Percentiles rank a stretch among this genome's conserved stretches.
These are phyloP conservation scores for Trametes punicea DNA, from an alignment of 768 basidiomycete genomes.

Conservation along the genomic window DNA sequence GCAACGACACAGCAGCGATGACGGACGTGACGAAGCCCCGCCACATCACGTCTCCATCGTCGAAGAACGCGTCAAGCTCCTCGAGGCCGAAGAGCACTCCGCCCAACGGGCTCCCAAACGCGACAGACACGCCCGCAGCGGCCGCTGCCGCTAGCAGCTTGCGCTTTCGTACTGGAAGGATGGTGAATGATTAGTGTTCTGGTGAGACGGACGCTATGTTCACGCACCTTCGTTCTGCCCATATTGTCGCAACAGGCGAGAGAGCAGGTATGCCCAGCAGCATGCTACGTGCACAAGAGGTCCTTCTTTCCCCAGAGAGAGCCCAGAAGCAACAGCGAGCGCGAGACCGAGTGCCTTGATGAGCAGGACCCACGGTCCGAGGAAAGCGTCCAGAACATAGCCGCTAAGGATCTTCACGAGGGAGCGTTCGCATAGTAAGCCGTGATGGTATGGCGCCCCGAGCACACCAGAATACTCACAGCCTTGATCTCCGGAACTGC, in stretches of 20 bases:
- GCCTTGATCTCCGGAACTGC: constrained; percentile 79
- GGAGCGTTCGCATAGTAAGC: neutral
- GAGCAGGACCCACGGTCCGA: constrained; percentile 82
- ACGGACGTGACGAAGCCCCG: constrained; percentile 88
- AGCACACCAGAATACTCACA: constrained; percentile 35
- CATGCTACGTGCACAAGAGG: constrained; percentile 84
- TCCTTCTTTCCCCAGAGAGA: constrained; percentile 87
- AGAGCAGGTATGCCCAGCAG: constrained; percentile 73
- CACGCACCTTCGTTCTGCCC: constrained; percentile 69
- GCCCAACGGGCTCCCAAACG: constrained; percentile 84
- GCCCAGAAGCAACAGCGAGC: constrained; percentile 79
- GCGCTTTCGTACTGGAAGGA: constrained; percentile 63
- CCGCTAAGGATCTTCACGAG: constrained; percentile 78
- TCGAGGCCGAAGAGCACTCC: constrained; percentile 86
- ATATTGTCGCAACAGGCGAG: constrained; percentile 65
- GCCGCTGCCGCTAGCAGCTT: constrained; percentile 81
- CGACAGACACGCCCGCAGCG: constrained; percentile 83
- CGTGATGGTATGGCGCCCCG: neutral
- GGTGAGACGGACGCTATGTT: neutral
- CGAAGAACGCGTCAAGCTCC: constrained; percentile 67
- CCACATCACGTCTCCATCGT: constrained; percentile 78
- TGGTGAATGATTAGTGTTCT: no score
- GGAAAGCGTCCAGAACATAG: constrained; percentile 82
- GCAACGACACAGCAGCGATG: constrained; percentile 79
- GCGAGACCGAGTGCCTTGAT: constrained; percentile 84